These are phyloP conservation scores for Dissoconium aciculare DNA, from an alignment of 2,329 filamentous ascomycete species.

Conservation along the genomic window DNA sequence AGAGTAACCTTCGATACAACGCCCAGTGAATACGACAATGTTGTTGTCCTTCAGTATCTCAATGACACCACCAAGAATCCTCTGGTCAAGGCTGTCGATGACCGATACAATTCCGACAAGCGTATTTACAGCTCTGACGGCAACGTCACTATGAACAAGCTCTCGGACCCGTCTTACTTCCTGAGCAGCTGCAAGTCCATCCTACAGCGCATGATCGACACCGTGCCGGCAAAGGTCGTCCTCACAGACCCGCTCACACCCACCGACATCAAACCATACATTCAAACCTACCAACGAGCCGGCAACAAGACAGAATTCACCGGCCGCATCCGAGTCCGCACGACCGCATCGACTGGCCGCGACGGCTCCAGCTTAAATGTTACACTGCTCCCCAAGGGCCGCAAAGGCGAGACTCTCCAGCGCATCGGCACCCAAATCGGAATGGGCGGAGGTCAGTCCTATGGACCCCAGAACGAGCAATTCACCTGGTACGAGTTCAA, in stretches of 20 bases:
- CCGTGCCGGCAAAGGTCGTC: background rate
- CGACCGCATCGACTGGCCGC: background rate
- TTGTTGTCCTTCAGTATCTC: conserved; percentile 23
- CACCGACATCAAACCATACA: background rate
- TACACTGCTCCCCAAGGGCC: background rate
- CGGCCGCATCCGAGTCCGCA: background rate
- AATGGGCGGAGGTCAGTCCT: background rate
- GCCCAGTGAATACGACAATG: conserved; percentile 16
- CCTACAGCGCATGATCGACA: background rate
- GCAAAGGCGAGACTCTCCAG: background rate
- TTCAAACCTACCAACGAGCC: background rate
- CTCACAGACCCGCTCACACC: background rate
- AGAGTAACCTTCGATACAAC: conserved; percentile 19
- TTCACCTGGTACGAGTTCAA: background rate
- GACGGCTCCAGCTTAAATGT: background rate
- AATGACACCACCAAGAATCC: conserved; percentile 18
- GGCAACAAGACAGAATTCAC: background rate
- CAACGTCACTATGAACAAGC: conserved; percentile 20
- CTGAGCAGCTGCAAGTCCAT: background rate
- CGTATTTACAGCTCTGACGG: conserved; percentile 21
- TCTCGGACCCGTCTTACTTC: conserved; percentile 8
- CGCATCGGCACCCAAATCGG: background rate
- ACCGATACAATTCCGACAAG: conserved; percentile 21
- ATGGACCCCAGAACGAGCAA: background rate
- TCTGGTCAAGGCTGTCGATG: conserved; percentile 17